Base-by-base conservation (phyloP, 306 rosid species). In the Alnus rubra region DNA sequence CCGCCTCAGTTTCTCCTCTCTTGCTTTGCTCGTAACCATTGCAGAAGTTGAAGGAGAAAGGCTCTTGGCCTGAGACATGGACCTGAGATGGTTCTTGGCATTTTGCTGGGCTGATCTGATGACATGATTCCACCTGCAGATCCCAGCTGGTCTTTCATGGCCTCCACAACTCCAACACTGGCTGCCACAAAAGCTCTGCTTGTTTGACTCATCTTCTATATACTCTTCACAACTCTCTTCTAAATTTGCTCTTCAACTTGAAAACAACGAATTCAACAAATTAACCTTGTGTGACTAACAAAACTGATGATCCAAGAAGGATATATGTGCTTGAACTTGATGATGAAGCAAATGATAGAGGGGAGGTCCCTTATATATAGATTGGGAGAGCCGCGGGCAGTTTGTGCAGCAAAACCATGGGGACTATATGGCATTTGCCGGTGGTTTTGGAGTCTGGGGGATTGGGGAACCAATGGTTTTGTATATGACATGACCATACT, bases 91-190 rank as follows among this genome's bases (percentile, higher is more conserved):
- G 28, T 23, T 23, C 28, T 23, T 23, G 28, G 28, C 28, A 23
- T 60, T 30, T 4, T 60, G 67, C 5, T 60, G 67, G 2, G 39
- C 39, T 1, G 39, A 60, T 28, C 67, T 60, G 10, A 60, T 3
- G 37, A 60, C 11, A 60, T 23, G 28, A 28, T 60, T 60, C 67
- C 67, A 60, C 37, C 67, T 60, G 37, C 67, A 60, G 67, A 60
- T 60, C 14, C 67, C 54, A 50, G 13, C 67, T 60, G 67, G 67
- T 60, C 67, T 60, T 60, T 60, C 67, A 60, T 60, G 23, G 88
- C 83, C 63, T 75, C 88, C 81, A 82, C 73, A 54, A 69, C 85
- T 79, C 88, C 88, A 2, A 85, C 84, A 54, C 85, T 85, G 4
- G 84, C 76, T 59, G 87, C 84, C 54, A 69, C 79, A 7, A 81